Percentiles rank a stretch among this genome's conserved stretches.
phyloP scores from a whole-genome alignment of 148 eudicot genomes.

The Mesembryanthemum crystallinum region DNA sequence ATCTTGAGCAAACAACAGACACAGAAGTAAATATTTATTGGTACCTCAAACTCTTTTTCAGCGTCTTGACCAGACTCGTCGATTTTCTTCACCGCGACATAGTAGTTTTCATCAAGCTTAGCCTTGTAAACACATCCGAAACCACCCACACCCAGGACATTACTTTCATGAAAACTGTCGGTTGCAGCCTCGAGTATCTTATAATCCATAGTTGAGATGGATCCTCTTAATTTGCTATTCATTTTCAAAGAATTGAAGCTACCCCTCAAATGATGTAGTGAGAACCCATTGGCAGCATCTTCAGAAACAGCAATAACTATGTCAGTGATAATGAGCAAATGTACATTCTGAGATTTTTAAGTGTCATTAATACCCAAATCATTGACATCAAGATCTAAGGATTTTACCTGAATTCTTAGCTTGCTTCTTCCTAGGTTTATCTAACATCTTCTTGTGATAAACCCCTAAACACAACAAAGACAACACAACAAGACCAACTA shows the following conservation, averaged over 20 bases:
- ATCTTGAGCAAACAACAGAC: not conserved
- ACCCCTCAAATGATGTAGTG: slow-evolving; percentile 33
- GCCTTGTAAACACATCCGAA: slow-evolving; percentile 67
- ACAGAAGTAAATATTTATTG: not conserved
- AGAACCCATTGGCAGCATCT: slow-evolving; percentile 31
- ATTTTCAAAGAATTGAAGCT: slow-evolving; percentile 29
- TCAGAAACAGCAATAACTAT: slow-evolving; percentile 16
- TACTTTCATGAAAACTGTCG: slow-evolving; percentile 38
- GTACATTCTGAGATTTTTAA: not conserved
- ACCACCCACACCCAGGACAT: slow-evolving; percentile 55
- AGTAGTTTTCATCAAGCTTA: slow-evolving; percentile 35
- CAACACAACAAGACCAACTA: slow-evolving; percentile 40
- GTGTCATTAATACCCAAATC: not conserved
- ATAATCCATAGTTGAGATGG: slow-evolving; percentile 45
- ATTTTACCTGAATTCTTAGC: slow-evolving; percentile 41
- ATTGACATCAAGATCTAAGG: not conserved
- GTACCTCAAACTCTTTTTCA: slow-evolving; percentile 56
- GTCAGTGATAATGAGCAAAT: not conserved
- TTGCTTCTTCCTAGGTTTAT: slow-evolving; percentile 36
- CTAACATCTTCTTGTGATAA: slow-evolving; percentile 43
- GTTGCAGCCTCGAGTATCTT: slow-evolving; percentile 55
- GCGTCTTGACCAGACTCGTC: slow-evolving; percentile 46
- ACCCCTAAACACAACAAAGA: slow-evolving; percentile 49
- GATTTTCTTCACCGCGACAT: slow-evolving; percentile 59
- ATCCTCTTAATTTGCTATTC: slow-evolving; percentile 29